phyloP scores from a whole-genome alignment of 768 basidiomycete genomes.

The Trametes coccinea region DNA sequence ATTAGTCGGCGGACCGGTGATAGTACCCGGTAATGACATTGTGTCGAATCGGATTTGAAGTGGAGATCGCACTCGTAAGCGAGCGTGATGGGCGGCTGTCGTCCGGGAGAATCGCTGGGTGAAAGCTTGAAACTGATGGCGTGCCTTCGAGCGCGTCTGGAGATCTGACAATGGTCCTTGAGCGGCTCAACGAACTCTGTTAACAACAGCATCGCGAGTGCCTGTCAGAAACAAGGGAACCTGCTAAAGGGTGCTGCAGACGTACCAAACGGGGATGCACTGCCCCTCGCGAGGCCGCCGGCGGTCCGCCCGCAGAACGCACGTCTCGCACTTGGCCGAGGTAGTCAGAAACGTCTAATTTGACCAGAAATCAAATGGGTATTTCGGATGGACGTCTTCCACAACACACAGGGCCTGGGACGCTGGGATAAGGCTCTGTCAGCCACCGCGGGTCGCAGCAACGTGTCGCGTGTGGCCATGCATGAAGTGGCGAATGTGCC shows the following conservation, averaged over 20 bases:
- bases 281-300: constrained; percentile 2
- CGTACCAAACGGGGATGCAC: not conserved
- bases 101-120: not conserved
- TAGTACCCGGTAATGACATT: not conserved
- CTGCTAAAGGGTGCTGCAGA: not conserved
- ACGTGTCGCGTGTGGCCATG: not conserved
- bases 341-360: constrained; percentile 6
- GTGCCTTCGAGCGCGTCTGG: constrained; percentile 12
- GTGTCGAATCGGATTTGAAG: constrained; percentile 11
- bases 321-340: not conserved
- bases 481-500: not conserved
- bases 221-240: constrained; percentile 1
- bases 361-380: constrained; percentile 9
- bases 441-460: not conserved
- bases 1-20: constrained; percentile 12
- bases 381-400: not conserved
- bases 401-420: not conserved
- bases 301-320: not conserved
- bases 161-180: constrained; percentile 1
- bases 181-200: constrained; percentile 3
- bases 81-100: constrained; percentile 12
- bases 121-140: constrained; percentile 24
- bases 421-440: constrained; percentile 1
- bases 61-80: constrained; percentile 7
- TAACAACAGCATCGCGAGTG: not conserved